These are phyloP conservation scores for Lavandula angustifolia DNA, from an alignment of 257 asterid species.

Conservation along the genomic window DNA sequence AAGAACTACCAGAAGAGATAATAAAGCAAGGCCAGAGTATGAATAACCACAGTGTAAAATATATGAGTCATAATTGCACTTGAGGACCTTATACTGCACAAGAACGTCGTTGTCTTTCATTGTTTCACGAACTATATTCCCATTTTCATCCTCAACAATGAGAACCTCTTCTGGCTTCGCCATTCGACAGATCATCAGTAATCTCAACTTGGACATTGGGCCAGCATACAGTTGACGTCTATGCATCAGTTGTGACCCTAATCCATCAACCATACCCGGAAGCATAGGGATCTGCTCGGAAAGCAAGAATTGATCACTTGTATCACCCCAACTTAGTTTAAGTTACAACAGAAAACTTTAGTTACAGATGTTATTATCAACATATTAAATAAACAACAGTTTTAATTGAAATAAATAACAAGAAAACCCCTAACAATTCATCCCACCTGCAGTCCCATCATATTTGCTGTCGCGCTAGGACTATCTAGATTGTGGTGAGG, in stretches of 20 bases:
- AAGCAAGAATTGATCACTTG: neutral
- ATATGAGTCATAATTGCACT: neutral
- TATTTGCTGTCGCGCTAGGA: slow-evolving; percentile 56
- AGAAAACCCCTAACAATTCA: slow-evolving; percentile 4
- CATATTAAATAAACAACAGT: neutral
- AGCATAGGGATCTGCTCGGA: slow-evolving; percentile 52
- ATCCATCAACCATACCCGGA: slow-evolving; percentile 65
- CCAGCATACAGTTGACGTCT: slow-evolving; percentile 75
- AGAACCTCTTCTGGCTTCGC: slow-evolving; percentile 97
- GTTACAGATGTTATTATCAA: neutral
- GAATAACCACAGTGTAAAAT: neutral
- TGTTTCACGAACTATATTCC: slow-evolving; percentile 92
- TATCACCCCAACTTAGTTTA: neutral
- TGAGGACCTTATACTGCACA: slow-evolving; percentile 78
- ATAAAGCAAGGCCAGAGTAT: slow-evolving; percentile 19
- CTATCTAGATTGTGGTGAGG: slow-evolving; percentile 66
- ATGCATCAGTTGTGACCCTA: slow-evolving; percentile 65
- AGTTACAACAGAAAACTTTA: slow-evolving; percentile 7
- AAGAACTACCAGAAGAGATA: slow-evolving; percentile 8
- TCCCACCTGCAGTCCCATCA: slow-evolving; percentile 82
- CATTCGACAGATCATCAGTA: slow-evolving; percentile 90
- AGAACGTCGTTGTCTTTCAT: slow-evolving; percentile 95
- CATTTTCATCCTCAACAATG: slow-evolving; percentile 91
- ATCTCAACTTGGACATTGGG: slow-evolving; percentile 87
- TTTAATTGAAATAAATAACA: slow-evolving; percentile 8